A percentile compares a stretch with the other conserved stretches of the same genome.
Conservation (phyloP, 495 filamentous ascomycete species). For the Penicillium fimorum region DNA sequence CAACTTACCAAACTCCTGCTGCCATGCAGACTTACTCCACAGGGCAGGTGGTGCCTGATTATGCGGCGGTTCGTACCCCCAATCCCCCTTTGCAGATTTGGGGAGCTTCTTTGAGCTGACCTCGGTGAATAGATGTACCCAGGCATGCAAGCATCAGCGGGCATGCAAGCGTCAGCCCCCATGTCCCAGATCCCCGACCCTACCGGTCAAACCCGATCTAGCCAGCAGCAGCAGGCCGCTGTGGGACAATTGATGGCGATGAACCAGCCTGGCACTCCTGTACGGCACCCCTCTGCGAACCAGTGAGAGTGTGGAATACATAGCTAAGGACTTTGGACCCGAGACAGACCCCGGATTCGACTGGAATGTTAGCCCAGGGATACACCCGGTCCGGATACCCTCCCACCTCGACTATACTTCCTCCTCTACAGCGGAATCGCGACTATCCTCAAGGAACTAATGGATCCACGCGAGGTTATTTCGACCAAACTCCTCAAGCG, state of each 20-base stretch:
- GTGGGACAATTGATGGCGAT: constrained; percentile 44
- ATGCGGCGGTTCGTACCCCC: constrained; percentile 38
- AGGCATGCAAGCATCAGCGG: constrained; percentile 27
- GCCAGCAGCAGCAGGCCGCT: constrained; percentile 35
- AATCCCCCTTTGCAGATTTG: not conserved
- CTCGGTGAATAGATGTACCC: constrained; percentile 33
- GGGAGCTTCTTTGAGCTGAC: not conserved
- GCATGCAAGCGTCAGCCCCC: constrained; percentile 32
- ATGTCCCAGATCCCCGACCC: constrained; percentile 43
- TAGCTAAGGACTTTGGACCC: constrained; percentile 30
- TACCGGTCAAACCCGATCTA: constrained; percentile 35
- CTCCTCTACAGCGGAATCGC: constrained; percentile 41
- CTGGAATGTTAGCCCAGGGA: constrained; percentile 43
- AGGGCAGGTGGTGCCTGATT: constrained; percentile 44
- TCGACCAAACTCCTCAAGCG: constrained; percentile 35
- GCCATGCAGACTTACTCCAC: constrained; percentile 40
- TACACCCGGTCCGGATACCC: constrained; percentile 40
- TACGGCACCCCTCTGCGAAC: constrained; percentile 38
- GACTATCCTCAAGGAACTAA: constrained; percentile 35
- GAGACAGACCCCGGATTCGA: constrained; percentile 42
- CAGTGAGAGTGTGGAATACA: constrained; percentile 25
- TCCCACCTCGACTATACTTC: constrained; percentile 36
- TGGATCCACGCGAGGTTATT: constrained; percentile 35
- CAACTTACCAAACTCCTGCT: constrained; percentile 37
- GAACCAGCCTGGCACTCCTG: constrained; percentile 45